phyloP scores from a whole-genome alignment of 23 red algal genomes.

The Gracilaria caudata region DNA sequence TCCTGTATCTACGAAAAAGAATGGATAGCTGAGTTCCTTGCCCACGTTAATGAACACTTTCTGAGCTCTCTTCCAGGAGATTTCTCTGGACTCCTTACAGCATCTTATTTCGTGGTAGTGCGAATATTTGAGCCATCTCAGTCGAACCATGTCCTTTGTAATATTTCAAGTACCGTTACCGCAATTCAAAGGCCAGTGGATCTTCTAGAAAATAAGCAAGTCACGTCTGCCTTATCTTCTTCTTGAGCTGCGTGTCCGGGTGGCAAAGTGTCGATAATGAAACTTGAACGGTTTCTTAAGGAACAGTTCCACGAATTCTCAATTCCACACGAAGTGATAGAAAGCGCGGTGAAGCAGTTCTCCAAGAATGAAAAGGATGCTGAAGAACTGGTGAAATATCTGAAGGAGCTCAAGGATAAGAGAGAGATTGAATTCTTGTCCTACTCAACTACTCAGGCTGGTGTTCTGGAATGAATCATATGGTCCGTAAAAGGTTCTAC shows the following conservation, averaged over 20 bases:
- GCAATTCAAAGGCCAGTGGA: not conserved
- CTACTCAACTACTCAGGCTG: not conserved
- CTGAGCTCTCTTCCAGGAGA: no score
- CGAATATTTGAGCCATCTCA: not conserved
- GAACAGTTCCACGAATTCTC: not conserved
- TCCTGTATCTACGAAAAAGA: not conserved
- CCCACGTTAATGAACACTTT: no score
- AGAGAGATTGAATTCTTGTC: not conserved
- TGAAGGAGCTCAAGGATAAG: no score
- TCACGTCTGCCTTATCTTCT: not conserved
- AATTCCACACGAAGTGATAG: not conserved
- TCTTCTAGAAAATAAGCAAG: not conserved
- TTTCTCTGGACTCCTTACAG: no score
- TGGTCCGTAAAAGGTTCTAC: conserved; percentile 4
- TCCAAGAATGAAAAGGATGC: not conserved
- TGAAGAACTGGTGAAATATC: not conserved
- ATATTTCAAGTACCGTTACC: not conserved
- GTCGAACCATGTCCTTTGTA: not conserved
- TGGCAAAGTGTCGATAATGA: not conserved
- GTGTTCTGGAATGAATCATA: not conserved
- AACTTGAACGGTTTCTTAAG: not conserved
- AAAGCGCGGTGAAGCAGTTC: not conserved
- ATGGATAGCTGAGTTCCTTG: not conserved
- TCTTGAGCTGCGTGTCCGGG: not conserved
- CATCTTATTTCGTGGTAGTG: no score